These are phyloP conservation scores for Cyclocybe aegerita DNA, from an alignment of 768 basidiomycete genomes.

Conservation along the genomic window DNA sequence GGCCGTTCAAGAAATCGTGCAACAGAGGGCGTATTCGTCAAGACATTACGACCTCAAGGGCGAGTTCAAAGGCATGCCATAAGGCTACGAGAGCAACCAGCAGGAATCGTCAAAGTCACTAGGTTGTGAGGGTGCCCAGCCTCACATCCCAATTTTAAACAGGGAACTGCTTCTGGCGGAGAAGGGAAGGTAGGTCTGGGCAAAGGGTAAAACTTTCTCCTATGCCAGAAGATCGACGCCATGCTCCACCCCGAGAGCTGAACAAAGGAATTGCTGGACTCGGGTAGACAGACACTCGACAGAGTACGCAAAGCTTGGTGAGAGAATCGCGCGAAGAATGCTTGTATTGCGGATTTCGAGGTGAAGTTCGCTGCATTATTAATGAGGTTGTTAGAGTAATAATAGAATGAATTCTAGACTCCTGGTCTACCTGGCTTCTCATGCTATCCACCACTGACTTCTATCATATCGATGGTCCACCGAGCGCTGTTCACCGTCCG, in stretches of 20 bases:
- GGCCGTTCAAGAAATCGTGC: too few species aligned
- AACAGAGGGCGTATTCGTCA: too few species aligned
- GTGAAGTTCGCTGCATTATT: constrained; percentile 5
- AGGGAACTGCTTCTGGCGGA: constrained; percentile 21
- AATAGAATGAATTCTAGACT: neutral
- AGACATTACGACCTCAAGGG: too few species aligned
- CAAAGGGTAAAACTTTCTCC: constrained; percentile 66
- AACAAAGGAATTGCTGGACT: constrained; percentile 43
- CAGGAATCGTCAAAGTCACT: neutral
- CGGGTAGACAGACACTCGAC: too few species aligned
- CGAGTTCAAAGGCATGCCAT: too few species aligned
- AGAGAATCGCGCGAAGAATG: constrained; percentile 72
- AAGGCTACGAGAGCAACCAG: neutral
- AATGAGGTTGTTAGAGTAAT: constrained; percentile 27
- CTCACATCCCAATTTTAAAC: constrained; percentile 42
- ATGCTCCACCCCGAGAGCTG: constrained; percentile 52
- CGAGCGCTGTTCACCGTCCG: constrained; percentile 48
- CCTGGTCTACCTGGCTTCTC: constrained; percentile 60
- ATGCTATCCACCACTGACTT: constrained; percentile 87
- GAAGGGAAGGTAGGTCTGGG: constrained; percentile 57
- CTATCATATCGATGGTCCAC: constrained; percentile 76
- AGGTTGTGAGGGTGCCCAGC: constrained; percentile 29
- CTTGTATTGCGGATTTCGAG: constrained; percentile 52
- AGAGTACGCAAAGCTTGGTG: too few species aligned
- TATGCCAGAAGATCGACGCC: constrained; percentile 75